Conservation (phyloP, 768 basidiomycete genomes). For the Omphalotus guepiniiformis region DNA sequence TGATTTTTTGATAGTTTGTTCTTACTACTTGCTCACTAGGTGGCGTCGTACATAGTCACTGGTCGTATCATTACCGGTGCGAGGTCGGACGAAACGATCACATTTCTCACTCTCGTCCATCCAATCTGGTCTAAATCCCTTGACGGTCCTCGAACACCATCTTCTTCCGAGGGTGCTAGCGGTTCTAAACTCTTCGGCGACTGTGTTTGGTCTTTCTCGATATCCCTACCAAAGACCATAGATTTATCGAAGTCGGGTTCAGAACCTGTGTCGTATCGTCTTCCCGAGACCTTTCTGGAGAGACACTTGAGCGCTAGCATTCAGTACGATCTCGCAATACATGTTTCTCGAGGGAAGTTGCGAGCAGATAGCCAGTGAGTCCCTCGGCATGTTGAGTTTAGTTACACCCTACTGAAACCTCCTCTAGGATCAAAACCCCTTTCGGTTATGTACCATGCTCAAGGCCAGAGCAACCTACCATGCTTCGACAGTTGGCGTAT, state of each 20-base stretch:
- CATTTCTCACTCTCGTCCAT: constrained; percentile 39
- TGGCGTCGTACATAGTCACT: constrained; percentile 37
- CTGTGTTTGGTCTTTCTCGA: constrained; percentile 46
- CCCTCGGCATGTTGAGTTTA: not conserved
- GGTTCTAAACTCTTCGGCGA: constrained; percentile 42
- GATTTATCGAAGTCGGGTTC: constrained; percentile 31
- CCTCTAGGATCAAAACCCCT: constrained; percentile 42
- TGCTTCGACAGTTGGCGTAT: constrained; percentile 47
- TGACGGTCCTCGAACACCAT: constrained; percentile 36
- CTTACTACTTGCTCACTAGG: not conserved
- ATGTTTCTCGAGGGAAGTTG: constrained; percentile 44
- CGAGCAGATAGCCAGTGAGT: constrained; percentile 44
- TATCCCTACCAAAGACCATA: constrained; percentile 40
- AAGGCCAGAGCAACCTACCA: constrained; percentile 40
- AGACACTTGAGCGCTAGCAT: constrained; percentile 44
- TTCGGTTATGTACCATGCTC: constrained; percentile 49
- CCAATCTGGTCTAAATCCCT: constrained; percentile 47
- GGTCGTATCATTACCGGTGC: constrained; percentile 51
- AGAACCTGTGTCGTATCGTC: constrained; percentile 35
- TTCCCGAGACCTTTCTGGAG: constrained; percentile 53
- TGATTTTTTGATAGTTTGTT: not conserved
- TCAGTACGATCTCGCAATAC: constrained; percentile 46
- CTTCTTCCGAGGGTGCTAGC: constrained; percentile 35
- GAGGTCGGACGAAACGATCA: constrained; percentile 35
- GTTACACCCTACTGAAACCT: not conserved